Evolutionary conservation across 768 basidiomycete genomes (phyloP).

Genomic region (Lentinula sp.): DNA sequence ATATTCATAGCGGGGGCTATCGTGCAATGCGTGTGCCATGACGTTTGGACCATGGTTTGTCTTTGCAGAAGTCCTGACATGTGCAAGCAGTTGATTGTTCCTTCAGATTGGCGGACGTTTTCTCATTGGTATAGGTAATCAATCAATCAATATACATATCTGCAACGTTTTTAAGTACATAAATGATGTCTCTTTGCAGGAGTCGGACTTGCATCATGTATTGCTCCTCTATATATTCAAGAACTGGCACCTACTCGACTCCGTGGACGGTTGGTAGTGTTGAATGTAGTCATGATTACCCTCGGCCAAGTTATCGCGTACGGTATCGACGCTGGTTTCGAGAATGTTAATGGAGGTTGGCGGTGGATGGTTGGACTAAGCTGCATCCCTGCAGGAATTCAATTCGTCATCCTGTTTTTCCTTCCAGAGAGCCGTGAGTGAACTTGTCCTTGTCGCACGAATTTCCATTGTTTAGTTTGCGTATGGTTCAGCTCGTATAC

Average conservation of each 20-base stretch:
- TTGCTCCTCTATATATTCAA: conserved; percentile 80
- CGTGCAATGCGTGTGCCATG: conserved; percentile 62
- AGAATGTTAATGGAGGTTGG: conserved; percentile 59
- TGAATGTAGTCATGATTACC: conserved; percentile 82
- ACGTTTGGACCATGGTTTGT: conserved; percentile 64
- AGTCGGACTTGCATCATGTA: conserved; percentile 71
- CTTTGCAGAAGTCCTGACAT: neutral
- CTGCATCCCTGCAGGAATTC: conserved; percentile 59
- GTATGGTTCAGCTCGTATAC: conserved; percentile 39
- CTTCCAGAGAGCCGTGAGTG: conserved; percentile 75
- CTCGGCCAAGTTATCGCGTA: conserved; percentile 78
- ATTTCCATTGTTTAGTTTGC: neutral
- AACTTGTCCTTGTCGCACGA: neutral
- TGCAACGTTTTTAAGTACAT: neutral
- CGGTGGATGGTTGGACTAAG: conserved; percentile 82
- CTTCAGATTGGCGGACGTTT: conserved; percentile 64
- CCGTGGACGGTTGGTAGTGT: conserved; percentile 72
- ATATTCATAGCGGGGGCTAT: conserved; percentile 75
- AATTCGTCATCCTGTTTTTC: conserved; percentile 53
- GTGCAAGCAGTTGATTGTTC: neutral
- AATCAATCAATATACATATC: neutral
- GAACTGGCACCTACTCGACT: conserved; percentile 73
- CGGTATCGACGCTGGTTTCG: conserved; percentile 64
- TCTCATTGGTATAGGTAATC: conserved; percentile 47
- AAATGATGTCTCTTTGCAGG: conserved; percentile 21